Percentiles rank a stretch among this genome's conserved stretches.
These are phyloP conservation scores for Potentilla sterilis DNA, from an alignment of 306 rosid genomes.

Conservation along the genomic window DNA sequence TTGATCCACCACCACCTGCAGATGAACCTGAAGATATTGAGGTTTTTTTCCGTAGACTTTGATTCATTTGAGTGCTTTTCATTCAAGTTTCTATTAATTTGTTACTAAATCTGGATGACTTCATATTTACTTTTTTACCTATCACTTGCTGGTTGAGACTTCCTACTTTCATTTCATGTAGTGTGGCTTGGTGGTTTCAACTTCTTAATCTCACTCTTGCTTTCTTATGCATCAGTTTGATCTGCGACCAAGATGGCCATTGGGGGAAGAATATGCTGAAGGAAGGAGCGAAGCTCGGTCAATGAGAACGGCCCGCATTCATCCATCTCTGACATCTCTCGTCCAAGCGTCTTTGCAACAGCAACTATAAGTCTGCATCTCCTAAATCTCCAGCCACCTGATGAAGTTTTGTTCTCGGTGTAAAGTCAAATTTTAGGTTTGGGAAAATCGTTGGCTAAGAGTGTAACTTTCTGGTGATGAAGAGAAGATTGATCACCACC, in stretches of 20 bases:
- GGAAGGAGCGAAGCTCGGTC: constrained; percentile 90
- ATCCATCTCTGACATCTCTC: constrained; percentile 86
- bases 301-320: constrained; percentile 69
- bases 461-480: background rate
- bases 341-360: constrained; percentile 69
- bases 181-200: background rate
- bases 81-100: background rate
- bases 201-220: background rate
- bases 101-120: background rate
- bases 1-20: constrained; percentile 89
- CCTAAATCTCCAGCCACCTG: constrained; percentile 14
- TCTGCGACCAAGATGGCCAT: constrained; percentile 91
- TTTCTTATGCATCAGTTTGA: constrained; percentile 50
- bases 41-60: constrained; percentile 43
- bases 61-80: background rate
- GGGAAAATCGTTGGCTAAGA: background rate
- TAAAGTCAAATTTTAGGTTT: background rate
- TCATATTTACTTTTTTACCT: background rate
- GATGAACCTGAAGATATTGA: constrained; percentile 77
- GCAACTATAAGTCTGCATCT: constrained; percentile 36
- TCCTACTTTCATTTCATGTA: background rate
- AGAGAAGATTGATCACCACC: background rate
- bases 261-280: constrained; percentile 80
- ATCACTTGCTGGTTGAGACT: background rate
- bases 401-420: constrained; percentile 3